Evolutionary conservation across 495 filamentous ascomycete genomes (phyloP).

Genomic region (Cryomyces antarcticus): DNA sequence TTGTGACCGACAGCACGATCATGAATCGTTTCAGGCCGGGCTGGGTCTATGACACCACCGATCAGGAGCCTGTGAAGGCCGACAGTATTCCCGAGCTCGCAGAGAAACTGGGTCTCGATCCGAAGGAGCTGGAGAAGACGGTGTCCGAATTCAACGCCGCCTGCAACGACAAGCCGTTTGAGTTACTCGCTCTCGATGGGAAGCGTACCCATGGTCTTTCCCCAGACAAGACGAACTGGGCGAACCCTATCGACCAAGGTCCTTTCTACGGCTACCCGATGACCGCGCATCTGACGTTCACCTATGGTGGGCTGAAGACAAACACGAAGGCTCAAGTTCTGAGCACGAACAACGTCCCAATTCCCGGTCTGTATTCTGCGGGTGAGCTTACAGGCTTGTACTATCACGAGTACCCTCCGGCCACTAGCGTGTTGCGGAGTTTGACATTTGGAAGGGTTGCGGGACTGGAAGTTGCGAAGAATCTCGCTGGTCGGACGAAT

Average conservation of each 20-base stretch:
- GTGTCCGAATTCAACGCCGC: constrained; percentile 12
- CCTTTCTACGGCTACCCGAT: constrained; percentile 8
- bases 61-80: constrained; percentile 9
- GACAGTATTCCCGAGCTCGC: constrained; percentile 11
- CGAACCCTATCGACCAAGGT: constrained; percentile 6
- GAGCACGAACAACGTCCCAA: constrained; percentile 9
- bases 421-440: constrained; percentile 7
- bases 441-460: constrained; percentile 9
- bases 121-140: constrained; percentile 10
- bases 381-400: constrained; percentile 9
- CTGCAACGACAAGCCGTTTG: constrained; percentile 10
- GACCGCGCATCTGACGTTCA: constrained; percentile 1
- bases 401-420: constrained; percentile 10
- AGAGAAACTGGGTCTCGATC: constrained; percentile 9
- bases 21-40: constrained; percentile 11
- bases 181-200: constrained; percentile 13
- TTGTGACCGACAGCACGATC: constrained; percentile 10
- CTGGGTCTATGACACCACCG: constrained; percentile 16
- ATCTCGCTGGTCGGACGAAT: no score
- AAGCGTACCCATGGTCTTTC: constrained; percentile 8
- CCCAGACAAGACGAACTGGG: constrained; percentile 15
- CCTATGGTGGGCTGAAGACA: constrained; percentile 10
- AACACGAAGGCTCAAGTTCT: constrained; percentile 7
- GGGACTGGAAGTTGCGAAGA: neutral
- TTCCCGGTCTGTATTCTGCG: constrained; percentile 4